phyloP scores from a whole-genome alignment of 2,329 filamentous ascomycete genomes.

The Neonectria neomacrospora region DNA sequence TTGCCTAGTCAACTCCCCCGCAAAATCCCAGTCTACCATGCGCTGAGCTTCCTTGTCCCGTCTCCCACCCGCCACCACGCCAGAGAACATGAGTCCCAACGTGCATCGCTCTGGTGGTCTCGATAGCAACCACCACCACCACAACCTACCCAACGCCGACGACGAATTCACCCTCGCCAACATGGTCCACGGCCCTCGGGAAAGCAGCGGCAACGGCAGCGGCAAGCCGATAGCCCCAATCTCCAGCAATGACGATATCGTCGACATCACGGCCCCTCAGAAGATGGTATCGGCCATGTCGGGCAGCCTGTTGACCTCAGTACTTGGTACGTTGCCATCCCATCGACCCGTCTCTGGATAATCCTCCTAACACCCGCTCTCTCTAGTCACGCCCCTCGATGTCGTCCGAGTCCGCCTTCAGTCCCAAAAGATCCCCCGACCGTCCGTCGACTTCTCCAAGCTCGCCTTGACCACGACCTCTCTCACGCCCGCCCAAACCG shows the following conservation, averaged over 20 bases:
- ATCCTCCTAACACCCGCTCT: conserved; percentile 20
- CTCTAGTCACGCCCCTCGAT: conserved; percentile 88
- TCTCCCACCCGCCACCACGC: conserved; percentile 3
- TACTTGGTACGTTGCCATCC: conserved; percentile 73
- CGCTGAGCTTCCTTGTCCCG: conserved; percentile 24
- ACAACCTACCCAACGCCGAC: conserved; percentile 39
- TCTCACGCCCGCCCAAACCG: conserved; percentile 75
- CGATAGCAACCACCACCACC: conserved; percentile 28
- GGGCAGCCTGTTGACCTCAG: conserved; percentile 88
- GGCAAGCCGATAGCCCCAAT: conserved; percentile 1
- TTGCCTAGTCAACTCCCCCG: not conserved
- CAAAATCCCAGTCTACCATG: conserved; percentile 24
- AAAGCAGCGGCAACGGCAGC: conserved; percentile 17
- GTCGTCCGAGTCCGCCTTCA: conserved; percentile 96
- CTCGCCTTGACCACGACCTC: conserved; percentile 67
- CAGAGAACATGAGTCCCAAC: conserved; percentile 37
- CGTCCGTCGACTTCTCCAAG: conserved; percentile 65
- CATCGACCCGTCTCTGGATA: not conserved
- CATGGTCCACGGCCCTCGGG: conserved; percentile 35
- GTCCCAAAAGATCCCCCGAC: conserved; percentile 72
- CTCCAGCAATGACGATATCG: conserved; percentile 49
- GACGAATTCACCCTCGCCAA: conserved; percentile 47
- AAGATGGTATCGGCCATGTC: conserved; percentile 96
- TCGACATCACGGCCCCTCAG: conserved; percentile 82
- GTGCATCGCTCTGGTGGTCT: conserved; percentile 39